Conservation (phyloP, 306 rosid genomes). For the Carpinus fangiana region DNA sequence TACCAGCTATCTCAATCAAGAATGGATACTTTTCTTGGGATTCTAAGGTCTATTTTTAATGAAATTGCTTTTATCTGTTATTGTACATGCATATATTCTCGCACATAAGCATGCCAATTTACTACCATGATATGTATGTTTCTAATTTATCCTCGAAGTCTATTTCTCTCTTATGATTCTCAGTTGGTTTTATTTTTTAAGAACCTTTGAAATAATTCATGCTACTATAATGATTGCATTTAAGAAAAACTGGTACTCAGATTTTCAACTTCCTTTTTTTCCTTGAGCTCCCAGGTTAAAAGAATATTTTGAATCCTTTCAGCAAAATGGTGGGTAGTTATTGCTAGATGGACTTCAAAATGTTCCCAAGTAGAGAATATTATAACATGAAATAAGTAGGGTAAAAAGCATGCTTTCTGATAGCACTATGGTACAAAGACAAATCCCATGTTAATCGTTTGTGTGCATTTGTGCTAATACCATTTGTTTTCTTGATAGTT, state of each 20-base stretch:
- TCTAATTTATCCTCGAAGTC: background rate
- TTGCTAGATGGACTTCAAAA: background rate
- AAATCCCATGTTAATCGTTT: background rate
- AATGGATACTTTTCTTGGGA: conserved; percentile 95
- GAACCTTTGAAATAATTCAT: background rate
- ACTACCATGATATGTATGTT: background rate
- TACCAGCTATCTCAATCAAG: conserved; percentile 80
- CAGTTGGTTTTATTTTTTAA: background rate
- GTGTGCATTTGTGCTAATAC: background rate
- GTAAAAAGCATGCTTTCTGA: background rate
- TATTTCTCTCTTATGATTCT: background rate
- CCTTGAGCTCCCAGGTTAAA: background rate
- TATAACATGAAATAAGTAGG: background rate
- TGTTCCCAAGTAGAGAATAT: background rate
- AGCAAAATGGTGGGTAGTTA: background rate
- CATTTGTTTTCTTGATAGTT: background rate
- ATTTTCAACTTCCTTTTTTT: background rate
- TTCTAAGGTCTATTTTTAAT: conserved; percentile 51
- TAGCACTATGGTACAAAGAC: background rate
- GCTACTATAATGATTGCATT: background rate
- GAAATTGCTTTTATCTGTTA: background rate
- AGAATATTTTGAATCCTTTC: background rate
- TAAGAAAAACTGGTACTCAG: background rate
- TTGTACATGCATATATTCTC: background rate
- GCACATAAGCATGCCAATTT: background rate